Conservation (phyloP, 495 filamentous ascomycete species). For the Pyrenula aspistea region DNA sequence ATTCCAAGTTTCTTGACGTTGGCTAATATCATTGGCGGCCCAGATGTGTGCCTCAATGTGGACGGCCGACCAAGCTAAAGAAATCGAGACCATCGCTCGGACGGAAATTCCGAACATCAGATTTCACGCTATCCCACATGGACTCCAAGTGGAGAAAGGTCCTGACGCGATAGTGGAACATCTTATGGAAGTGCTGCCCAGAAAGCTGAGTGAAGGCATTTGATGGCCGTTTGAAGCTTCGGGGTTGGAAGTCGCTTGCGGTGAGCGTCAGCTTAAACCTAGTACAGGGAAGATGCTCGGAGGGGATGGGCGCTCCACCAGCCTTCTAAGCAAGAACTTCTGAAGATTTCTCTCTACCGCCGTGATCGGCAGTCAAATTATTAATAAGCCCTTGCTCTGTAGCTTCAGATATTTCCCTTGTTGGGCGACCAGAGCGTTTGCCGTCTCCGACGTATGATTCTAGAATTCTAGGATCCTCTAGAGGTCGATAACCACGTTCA, state of each 20-base stretch:
- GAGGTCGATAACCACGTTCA: neutral
- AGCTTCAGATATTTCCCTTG: neutral
- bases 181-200: conserved; percentile 44
- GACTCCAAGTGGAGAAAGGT: conserved; percentile 50
- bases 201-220: conserved; percentile 23
- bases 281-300: too few species aligned
- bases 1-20: too few species aligned
- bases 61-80: conserved; percentile 41
- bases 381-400: neutral
- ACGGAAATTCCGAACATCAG: conserved; percentile 37
- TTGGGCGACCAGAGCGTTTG: neutral
- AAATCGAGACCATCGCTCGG: conserved; percentile 43
- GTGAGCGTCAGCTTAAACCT: too few species aligned
- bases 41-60: conserved; percentile 62
- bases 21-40: too few species aligned
- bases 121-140: conserved; percentile 49
- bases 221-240: too few species aligned
- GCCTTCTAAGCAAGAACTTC: neutral
- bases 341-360: neutral
- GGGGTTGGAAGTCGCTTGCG: too few species aligned
- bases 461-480: neutral
- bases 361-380: neutral
- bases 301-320: too few species aligned
- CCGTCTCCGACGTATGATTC: neutral
- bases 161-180: conserved; percentile 57